A percentile compares a stretch with the other conserved stretches of the same genome.
Conservation (phyloP, 2,329 filamentous ascomycete genomes). For the Epichloe aotearoae region DNA sequence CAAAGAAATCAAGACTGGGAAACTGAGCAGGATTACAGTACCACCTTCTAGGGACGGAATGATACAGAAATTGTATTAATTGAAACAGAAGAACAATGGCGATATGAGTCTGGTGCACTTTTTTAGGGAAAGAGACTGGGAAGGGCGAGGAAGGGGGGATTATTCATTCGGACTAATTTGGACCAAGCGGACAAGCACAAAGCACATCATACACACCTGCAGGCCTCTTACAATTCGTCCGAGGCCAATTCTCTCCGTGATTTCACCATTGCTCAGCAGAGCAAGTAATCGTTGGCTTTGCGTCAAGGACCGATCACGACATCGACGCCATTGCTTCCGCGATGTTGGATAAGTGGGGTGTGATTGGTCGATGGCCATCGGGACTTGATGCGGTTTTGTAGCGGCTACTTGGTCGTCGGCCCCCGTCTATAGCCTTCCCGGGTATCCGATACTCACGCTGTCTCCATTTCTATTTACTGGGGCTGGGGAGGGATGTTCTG, state of each 20-base stretch:
- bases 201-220: slow-evolving; percentile 3
- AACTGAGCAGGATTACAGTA: not conserved
- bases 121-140: not conserved
- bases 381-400: slow-evolving; percentile 8
- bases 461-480: slow-evolving; percentile 3
- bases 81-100: not conserved
- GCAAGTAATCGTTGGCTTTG: slow-evolving; percentile 12
- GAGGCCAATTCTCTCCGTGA: not conserved
- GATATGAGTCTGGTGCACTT: not conserved
- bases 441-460: not conserved
- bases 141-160: not conserved
- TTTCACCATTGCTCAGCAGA: not conserved
- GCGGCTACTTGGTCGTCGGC: not conserved
- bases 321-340: slow-evolving; percentile 39
- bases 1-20: not conserved
- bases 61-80: too few relatives aligned
- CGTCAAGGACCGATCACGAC: slow-evolving; percentile 33
- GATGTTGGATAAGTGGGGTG: slow-evolving; percentile 17
- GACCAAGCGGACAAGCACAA: not conserved
- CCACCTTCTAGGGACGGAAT: not conserved
- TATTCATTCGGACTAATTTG: not conserved
- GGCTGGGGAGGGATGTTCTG: slow-evolving; percentile 1
- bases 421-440: not conserved
- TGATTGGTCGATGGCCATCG: slow-evolving; percentile 23
- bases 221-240: not conserved